Evolutionary conservation across 495 filamentous ascomycete genomes (phyloP), one percentile per base, ranked within the genome.

Genomic region (Penicillium dipodomyicola): DNA sequence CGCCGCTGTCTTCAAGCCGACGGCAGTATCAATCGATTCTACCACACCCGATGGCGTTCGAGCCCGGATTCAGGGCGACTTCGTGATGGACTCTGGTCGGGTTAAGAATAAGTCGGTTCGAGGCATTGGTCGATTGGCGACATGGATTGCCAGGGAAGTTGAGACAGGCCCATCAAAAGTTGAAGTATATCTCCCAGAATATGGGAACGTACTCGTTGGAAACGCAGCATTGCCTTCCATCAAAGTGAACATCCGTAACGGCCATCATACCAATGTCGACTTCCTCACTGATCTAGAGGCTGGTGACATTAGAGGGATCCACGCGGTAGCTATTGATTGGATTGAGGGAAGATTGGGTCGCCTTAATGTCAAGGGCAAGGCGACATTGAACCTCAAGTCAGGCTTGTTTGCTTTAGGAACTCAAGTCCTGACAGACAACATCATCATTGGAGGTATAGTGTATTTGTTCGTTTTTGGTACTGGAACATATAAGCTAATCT

Each of bases 271-370:
- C 20, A 71, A 79, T 50, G 73, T 97, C 33, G 89, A 96, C 59
- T 86, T 97, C 57, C 68, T 93, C 52, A 80, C 85, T 30, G 86
- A 94, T 57, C 69, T 96, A 49, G 70, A 79, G 23, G 86, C 90
- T 17, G 90, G 89, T 32, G 84, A 91, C 60, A 73, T 90, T n/a
- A 84, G 88, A 56, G 87, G 84, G 9, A 82, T 96, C 49, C 85
- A 88, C 43, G 78, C 77, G n/a, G 81, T 97, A 54, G 91, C 90
- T 17, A 85, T 91, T 59, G 90, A 96, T 67, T 98, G 90, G 86
- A 62, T 98, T 52, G 83, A 89, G 19, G 92, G 93, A 32, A 83
- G 79, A 50, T 69, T 98, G 48, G 80, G 81, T 2, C 73, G 77
- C 48, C 68, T 97, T 32, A 81, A 78, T 48, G 67, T 97, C 3